Percentiles rank a stretch among this genome's conserved stretches.
Conservation (phyloP, 495 filamentous ascomycete species). For the Talaromyces adpressus region DNA sequence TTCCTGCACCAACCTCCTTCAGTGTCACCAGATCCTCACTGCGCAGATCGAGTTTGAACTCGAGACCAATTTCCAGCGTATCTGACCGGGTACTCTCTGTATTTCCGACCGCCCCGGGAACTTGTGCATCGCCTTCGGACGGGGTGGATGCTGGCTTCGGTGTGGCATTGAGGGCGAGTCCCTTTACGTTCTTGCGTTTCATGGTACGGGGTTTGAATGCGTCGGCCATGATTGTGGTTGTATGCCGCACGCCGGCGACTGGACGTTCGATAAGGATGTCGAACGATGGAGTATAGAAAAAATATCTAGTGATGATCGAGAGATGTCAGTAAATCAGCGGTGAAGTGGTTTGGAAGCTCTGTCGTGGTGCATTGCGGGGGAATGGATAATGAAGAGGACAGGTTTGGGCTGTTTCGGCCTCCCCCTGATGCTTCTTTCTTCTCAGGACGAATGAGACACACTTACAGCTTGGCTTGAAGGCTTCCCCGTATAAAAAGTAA, state of each 20-base stretch:
- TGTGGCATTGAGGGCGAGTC: slow-evolving; percentile 72
- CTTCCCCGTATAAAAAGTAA: neutral
- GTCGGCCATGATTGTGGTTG: slow-evolving; percentile 61
- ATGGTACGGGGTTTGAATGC: slow-evolving; percentile 81
- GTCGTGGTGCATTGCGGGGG: neutral
- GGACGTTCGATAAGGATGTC: neutral
- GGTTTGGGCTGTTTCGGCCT: neutral
- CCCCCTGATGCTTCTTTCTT: neutral
- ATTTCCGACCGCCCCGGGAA: slow-evolving; percentile 54
- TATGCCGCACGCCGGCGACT: neutral
- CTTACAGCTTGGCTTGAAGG: neutral
- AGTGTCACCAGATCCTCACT: slow-evolving; percentile 88
- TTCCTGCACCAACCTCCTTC: slow-evolving; percentile 91
- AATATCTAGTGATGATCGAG: neutral
- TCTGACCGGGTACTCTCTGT: slow-evolving; percentile 53
- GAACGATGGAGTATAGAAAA: neutral
- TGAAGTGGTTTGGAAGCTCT: neutral
- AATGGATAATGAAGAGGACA: neutral
- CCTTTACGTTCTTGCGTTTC: slow-evolving; percentile 97
- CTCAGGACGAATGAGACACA: neutral
- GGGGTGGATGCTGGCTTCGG: slow-evolving; percentile 51
- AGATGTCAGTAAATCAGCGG: neutral
- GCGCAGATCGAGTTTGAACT: slow-evolving; percentile 87
- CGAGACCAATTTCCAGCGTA: slow-evolving; percentile 92
- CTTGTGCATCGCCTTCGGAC: slow-evolving; percentile 52